These are phyloP conservation scores for Durusdinium trenchii DNA, from an alignment of 73 alveolate genomes.

Conservation along the genomic window DNA sequence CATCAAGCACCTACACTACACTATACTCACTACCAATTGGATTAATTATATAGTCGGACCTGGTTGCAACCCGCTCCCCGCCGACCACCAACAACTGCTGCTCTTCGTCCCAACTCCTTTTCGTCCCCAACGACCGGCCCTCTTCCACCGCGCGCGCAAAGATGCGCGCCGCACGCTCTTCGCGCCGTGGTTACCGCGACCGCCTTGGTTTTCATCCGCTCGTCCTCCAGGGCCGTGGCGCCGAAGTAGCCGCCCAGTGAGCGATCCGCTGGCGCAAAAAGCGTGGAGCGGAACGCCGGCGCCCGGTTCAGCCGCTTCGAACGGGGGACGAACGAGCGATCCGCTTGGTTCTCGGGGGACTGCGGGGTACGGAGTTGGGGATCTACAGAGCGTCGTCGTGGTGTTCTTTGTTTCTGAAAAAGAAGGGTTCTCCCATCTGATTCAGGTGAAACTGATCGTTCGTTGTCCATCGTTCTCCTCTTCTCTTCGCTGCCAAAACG, in stretches of 20 bases:
- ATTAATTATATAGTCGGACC: background rate
- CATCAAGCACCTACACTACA: background rate
- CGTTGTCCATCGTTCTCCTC: too few species aligned
- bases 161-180: background rate
- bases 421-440: too few species aligned
- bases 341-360: too few species aligned
- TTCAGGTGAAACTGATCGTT: too few species aligned
- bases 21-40: background rate
- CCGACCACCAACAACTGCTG: background rate
- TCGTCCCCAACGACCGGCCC: background rate
- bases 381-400: too few species aligned
- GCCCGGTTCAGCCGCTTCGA: background rate
- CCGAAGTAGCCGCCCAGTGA: constrained; percentile 94
- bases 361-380: too few species aligned
- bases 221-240: constrained; percentile 81
- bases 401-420: too few species aligned
- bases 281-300: background rate
- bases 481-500: too few species aligned
- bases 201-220: constrained; percentile 53
- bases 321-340: too few species aligned
- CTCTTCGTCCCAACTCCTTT: too few species aligned
- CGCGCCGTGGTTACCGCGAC: background rate
- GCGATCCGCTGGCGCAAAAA: constrained; percentile 59
- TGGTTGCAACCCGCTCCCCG: background rate
- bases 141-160: background rate